Evolutionary conservation across 2,329 filamentous ascomycete species (phyloP).

Genomic region (Aspergillus caelatus): DNA sequence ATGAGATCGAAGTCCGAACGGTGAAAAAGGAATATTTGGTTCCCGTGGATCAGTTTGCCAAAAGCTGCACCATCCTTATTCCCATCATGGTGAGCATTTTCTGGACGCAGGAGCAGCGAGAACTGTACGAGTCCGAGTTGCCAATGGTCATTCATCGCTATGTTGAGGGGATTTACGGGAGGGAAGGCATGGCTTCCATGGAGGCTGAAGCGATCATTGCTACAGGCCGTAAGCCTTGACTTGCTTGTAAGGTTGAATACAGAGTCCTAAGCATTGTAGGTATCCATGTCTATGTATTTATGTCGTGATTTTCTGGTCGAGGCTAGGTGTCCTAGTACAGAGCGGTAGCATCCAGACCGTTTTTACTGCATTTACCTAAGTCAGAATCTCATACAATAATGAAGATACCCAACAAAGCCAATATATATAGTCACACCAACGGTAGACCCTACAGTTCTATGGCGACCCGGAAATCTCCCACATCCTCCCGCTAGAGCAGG

Average conservation of each 20-base stretch:
- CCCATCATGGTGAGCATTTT: slow-evolving; percentile 25
- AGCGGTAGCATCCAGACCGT: too few relatives aligned
- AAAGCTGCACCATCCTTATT: slow-evolving; percentile 14
- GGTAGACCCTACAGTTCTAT: too few relatives aligned
- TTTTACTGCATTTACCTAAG: too few relatives aligned
- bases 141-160: slow-evolving; percentile 26
- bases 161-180: slow-evolving; percentile 27
- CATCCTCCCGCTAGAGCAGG: too few relatives aligned
- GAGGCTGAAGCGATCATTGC: slow-evolving; percentile 33
- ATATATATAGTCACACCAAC: too few relatives aligned
- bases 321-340: too few relatives aligned
- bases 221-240: slow-evolving; percentile 29
- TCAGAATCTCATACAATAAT: fast-evolving
- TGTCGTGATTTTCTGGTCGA: too few relatives aligned
- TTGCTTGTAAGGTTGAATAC: too few relatives aligned
- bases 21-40: slow-evolving; percentile 19
- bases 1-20: slow-evolving; percentile 25
- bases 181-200: slow-evolving; percentile 20
- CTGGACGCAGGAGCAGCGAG: slow-evolving; percentile 34
- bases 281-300: too few relatives aligned
- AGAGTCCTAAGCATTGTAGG: too few relatives aligned
- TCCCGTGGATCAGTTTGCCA: slow-evolving; percentile 21
- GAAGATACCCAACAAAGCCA: too few relatives aligned
- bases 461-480: too few relatives aligned
- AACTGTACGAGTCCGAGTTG: slow-evolving; percentile 23